Conservation (phyloP, 306 rosid genomes). For the Dryas octopetala region DNA sequence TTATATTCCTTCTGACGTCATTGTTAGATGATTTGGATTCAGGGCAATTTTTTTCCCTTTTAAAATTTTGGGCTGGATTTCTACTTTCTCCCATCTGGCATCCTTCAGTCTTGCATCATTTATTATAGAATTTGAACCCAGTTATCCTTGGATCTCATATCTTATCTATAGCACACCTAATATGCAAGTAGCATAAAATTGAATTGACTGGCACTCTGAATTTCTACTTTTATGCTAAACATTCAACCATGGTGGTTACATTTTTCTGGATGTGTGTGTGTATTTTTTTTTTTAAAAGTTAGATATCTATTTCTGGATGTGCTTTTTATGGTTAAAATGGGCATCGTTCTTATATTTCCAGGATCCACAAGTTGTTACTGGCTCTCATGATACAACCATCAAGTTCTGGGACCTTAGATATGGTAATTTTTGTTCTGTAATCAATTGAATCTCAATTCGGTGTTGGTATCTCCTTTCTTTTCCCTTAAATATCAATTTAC, state of each 20-base stretch:
- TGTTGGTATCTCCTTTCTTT: neutral
- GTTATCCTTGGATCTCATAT: neutral
- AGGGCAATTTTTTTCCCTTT: too few relatives aligned
- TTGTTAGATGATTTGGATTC: neutral
- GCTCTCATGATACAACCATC: slow-evolving; percentile 92
- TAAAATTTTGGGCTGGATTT: neutral
- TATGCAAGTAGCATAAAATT: neutral
- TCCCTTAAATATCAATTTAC: neutral
- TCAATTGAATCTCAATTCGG: neutral
- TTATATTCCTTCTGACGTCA: neutral
- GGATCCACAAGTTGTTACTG: slow-evolving; percentile 99
- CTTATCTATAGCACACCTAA: too few relatives aligned
- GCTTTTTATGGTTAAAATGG: neutral
- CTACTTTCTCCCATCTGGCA: neutral
- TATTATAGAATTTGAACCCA: neutral
- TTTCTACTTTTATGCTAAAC: neutral
- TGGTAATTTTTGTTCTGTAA: slow-evolving; percentile 49
- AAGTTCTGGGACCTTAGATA: slow-evolving; percentile 99
- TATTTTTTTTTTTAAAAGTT: neutral
- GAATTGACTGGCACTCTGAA: neutral
- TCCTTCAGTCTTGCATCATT: neutral
- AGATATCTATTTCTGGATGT: neutral
- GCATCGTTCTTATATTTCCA: slow-evolving; percentile 27
- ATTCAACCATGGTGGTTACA: neutral
- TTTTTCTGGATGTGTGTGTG: too few relatives aligned